phyloP scores from a whole-genome alignment of 2,329 filamentous ascomycete species.

The Gnomoniopsis smithogilvyi region DNA sequence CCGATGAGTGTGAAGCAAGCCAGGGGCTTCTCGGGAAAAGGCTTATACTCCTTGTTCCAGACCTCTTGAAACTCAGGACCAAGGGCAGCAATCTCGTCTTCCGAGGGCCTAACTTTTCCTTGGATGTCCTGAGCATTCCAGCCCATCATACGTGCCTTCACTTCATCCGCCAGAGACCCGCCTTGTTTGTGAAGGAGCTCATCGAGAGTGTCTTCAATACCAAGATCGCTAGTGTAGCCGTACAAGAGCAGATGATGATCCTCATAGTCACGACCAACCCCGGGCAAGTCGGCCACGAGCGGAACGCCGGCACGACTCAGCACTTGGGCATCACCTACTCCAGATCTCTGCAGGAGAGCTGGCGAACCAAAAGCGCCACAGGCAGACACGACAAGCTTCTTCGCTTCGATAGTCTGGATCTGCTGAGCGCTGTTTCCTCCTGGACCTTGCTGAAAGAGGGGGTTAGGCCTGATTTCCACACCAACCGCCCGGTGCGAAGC shows the following conservation, averaged over 20 bases:
- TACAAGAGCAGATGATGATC: slow-evolving; percentile 23
- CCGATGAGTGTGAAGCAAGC: neutral
- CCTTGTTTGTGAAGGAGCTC: neutral
- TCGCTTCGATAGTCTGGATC: slow-evolving; percentile 37
- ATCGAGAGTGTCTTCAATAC: neutral
- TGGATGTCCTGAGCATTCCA: slow-evolving; percentile 23
- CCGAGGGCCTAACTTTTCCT: slow-evolving; percentile 22
- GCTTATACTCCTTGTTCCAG: slow-evolving; percentile 21
- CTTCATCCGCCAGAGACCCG: neutral
- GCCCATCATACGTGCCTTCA: slow-evolving; percentile 13
- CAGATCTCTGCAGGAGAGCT: slow-evolving; percentile 47
- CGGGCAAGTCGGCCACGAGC: slow-evolving; percentile 43
- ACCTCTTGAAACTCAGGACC: slow-evolving; percentile 21
- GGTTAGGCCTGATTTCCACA: slow-evolving; percentile 45
- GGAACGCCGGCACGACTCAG: slow-evolving; percentile 45
- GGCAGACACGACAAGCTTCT: slow-evolving; percentile 41
- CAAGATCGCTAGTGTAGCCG: neutral
- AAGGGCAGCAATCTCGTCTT: slow-evolving; percentile 19
- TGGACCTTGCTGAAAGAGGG: slow-evolving; percentile 28
- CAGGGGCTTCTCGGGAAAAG: slow-evolving; percentile 20
- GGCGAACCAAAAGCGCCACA: slow-evolving; percentile 41
- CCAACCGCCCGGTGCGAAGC: slow-evolving; percentile 44
- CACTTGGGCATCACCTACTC: slow-evolving; percentile 42
- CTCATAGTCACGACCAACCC: slow-evolving; percentile 52
- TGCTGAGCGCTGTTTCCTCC: slow-evolving; percentile 24